Base-by-base conservation (phyloP, 2,329 filamentous ascomycete genomes). In the Fusarium sp. region DNA sequence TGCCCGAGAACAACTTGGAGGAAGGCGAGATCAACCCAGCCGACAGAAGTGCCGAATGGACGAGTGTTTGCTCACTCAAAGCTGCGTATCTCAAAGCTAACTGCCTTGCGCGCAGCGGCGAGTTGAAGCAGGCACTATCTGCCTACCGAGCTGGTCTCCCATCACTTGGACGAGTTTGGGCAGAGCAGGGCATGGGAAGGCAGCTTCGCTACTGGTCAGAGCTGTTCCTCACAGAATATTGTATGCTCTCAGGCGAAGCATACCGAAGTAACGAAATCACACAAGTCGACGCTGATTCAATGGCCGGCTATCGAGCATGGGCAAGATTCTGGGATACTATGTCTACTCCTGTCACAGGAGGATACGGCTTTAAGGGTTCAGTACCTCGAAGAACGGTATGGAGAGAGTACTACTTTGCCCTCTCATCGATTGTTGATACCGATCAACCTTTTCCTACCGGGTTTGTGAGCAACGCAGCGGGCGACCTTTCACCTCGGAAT, bases 151-250 rank as follows among this genome's bases (percentile, higher is more conserved):
- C 91, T 2, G 87, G 92, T 7, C 80, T 94, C 47, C 87, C 90
- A 12, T 90, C 90, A 75, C 84, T 95, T 33, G 83, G 86, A 11
- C 82, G 82, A 52, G 82, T 87, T 7, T 89, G 85, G 81, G 79
- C 81, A 25, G 84, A 84, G n/a, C 81, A 86, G 38, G 84, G 83
- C 35, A 84, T 89, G 42, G 86, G 87, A 39, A 87, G 87, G 70
- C 92, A 96, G 80, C 86, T 94, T 70, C 86, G 90, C 18, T 90
- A 92, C 79, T 97, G 94, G 94, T 89, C 91, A 3, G 94, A 97
- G 80, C 87, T 93, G 44, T 89, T 93, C 69, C 83, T 97, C 47
- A 93, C 92, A 4, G 92, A 93, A 67, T 90, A 90, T 68, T 94
- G 92, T 74, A 88, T 93, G 81, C 83, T 94, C 15, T 89, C 89